Evolutionary conservation across 2,329 filamentous ascomycete species (phyloP), one percentile per base, ranked within the genome.

Genomic region (Cytospora schulzeri): DNA sequence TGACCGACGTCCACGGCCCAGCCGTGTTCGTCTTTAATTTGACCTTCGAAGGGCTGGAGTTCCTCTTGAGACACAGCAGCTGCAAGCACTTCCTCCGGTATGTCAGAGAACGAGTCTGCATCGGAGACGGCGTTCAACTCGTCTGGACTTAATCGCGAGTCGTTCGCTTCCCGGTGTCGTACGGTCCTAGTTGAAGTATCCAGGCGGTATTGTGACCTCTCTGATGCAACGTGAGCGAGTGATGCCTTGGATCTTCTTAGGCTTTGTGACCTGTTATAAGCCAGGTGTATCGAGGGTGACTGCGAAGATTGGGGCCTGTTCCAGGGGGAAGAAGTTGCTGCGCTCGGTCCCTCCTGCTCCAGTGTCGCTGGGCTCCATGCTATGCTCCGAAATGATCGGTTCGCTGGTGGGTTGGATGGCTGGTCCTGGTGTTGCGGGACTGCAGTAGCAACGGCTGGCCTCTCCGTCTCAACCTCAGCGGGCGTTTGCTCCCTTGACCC

Each of bases 41-140:
- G 17, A 50, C 55, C 58, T 60, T 48, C 59, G 52, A 48, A 24
- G n/a, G 38, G 4, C 19, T 59, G 62, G n/a, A 8, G 29, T 14
- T 66, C 55, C 19, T 64, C 66, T 41, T 63, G 57, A 12, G 58
- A 22, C 17, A 66, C 69, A 5, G 82, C 84, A 31, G 81, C 81
- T 17, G 76, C 77, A 4, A 86, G 77, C 2, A 85, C 74, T 4
- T 73, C 77, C 19, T 83, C 79, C 0, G 84, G 83, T 19, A 86
- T 83, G 59, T 85, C 82, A 0, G 84, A 86, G 68, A 86, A 87
- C 0, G 83, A 85, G 67, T 86, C 84, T 1, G 85, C 81, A 53
- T 85, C 83, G 31, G n/a, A n/a, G n/a, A n/a, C n/a, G n/a, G 72
- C 57, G 48, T 73, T 74, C 2, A 74, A 71, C 26, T 77, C 74